These are phyloP conservation scores for Neodidymelliopsis sp. DNA, from an alignment of 2,329 filamentous ascomycete species.

Conservation along the genomic window DNA sequence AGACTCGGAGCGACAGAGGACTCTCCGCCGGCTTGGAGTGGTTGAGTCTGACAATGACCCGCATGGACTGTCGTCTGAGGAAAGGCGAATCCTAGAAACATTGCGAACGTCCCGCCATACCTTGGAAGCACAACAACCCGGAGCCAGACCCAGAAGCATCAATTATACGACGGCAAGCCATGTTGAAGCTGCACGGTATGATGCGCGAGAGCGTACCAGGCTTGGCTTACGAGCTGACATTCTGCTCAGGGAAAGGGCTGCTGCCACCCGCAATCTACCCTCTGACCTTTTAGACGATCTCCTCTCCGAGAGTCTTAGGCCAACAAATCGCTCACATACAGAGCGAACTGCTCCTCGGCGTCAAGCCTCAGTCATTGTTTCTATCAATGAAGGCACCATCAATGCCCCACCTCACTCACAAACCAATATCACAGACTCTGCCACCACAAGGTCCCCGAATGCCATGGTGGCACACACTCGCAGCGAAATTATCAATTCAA, in stretches of 20 bases:
- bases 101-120: slow-evolving; percentile 53
- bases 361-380: slow-evolving; percentile 52
- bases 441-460: slow-evolving; percentile 42
- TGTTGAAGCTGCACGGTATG: slow-evolving; percentile 37
- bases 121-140: slow-evolving; percentile 51
- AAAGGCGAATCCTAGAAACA: slow-evolving; percentile 57
- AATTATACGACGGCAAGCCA: slow-evolving; percentile 50
- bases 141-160: slow-evolving; percentile 50
- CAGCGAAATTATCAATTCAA: slow-evolving; percentile 42
- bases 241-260: slow-evolving; percentile 25
- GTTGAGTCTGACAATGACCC: slow-evolving; percentile 55
- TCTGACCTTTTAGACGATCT: slow-evolving; percentile 15
- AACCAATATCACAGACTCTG: slow-evolving; percentile 39
- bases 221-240: slow-evolving; percentile 15
- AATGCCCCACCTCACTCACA: slow-evolving; percentile 27
- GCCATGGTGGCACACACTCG: slow-evolving; percentile 42
- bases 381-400: slow-evolving; percentile 37
- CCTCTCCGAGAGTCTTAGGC: slow-evolving; percentile 35
- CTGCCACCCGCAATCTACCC: slow-evolving; percentile 22
- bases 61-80: slow-evolving; percentile 54
- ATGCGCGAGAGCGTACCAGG: slow-evolving; percentile 3
- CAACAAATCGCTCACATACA: slow-evolving; percentile 22
- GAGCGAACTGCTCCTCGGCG: slow-evolving; percentile 46
- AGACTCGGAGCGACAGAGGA: slow-evolving; percentile 41
- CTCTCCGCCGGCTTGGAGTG: slow-evolving; percentile 46